Evolutionary conservation across 192 early-diverging fungal genomes (phyloP), one percentile per base, ranked within the genome.

Genomic region (Entomortierella parvispora): DNA sequence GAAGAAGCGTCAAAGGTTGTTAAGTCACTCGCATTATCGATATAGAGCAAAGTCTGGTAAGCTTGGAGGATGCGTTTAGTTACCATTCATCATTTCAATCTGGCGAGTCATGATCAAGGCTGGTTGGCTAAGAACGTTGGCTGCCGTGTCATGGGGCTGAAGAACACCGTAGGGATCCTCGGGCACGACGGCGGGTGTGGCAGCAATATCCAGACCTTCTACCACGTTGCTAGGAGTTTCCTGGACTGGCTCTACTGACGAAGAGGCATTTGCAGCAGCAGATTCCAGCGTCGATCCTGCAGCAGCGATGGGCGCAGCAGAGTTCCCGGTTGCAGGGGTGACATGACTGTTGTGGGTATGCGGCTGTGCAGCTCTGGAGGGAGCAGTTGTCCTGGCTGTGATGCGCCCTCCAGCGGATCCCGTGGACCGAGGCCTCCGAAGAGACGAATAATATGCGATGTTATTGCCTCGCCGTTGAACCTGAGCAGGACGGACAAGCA

Each of bases 11-110:
- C n/a, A 22, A 45, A 67, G 18, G 23, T n/a, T 23, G 20, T 20
- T 47, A 29, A 17, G 48, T 56, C 0, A 17, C 12, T 4, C 23
- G 46, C 14, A 22, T 23, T 45, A 44, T 58, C 78, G 87, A n/a
- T n/a, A n/a, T n/a, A n/a, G n/a, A n/a, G n/a, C n/a, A n/a, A n/a
- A n/a, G n/a, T n/a, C n/a, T n/a, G n/a, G n/a, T n/a, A n/a, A n/a
- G n/a, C n/a, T n/a, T n/a, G n/a, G n/a, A n/a, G n/a, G n/a, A n/a
- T n/a, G n/a, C n/a, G n/a, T n/a, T n/a, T n/a, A n/a, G n/a, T 26
- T 54, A 77, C 74, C 81, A 65, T 95, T 96, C 76, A 96, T 77
- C 89, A 96, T 93, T 71, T 96, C 95, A 20, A 96, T 50, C 69
- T 95, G 90, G 8, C 95, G 61, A 2, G 81, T 86, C 28, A 94